These are phyloP conservation scores for Stenogyne calaminthoides DNA, from an alignment of 305 asterid genomes.

Conservation along the genomic window DNA sequence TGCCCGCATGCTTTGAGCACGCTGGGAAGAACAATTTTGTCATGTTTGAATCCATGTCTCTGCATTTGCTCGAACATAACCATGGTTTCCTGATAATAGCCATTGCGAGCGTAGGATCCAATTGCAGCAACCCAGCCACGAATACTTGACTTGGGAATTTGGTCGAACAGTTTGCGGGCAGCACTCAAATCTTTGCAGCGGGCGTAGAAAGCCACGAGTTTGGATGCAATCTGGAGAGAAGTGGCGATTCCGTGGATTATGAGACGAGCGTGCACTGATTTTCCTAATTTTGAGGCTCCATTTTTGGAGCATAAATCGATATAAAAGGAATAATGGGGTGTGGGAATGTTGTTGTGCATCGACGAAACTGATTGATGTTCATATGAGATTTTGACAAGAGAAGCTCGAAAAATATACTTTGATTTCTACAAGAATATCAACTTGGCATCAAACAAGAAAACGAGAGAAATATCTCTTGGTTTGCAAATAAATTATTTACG, in stretches of 20 bases:
- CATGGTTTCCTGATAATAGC: constrained; percentile 52
- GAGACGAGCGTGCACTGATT: constrained; percentile 59
- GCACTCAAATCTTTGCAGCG: constrained; percentile 36
- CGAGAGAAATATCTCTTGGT: too few species aligned
- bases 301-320: constrained; percentile 37
- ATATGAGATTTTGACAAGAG: not conserved
- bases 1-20: constrained; percentile 66
- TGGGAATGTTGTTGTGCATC: constrained; percentile 12
- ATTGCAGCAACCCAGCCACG: constrained; percentile 56
- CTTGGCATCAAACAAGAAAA: too few species aligned
- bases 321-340: too few species aligned
- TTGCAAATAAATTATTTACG: too few species aligned
- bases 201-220: constrained; percentile 47
- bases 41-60: constrained; percentile 34
- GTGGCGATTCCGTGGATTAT: constrained; percentile 46
- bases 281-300: constrained; percentile 44
- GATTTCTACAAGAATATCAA: too few species aligned
- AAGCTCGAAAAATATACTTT: too few species aligned
- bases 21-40: constrained; percentile 58
- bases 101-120: constrained; percentile 57
- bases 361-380: not conserved
- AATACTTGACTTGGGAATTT: constrained; percentile 50
- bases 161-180: constrained; percentile 67
- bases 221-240: constrained; percentile 46
- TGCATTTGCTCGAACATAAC: constrained; percentile 46